A percentile compares a stretch with the other conserved stretches of the same genome.
These are phyloP conservation scores for Penicillium rolfsii DNA, from an alignment of 2,329 filamentous ascomycete species.

Conservation along the genomic window DNA sequence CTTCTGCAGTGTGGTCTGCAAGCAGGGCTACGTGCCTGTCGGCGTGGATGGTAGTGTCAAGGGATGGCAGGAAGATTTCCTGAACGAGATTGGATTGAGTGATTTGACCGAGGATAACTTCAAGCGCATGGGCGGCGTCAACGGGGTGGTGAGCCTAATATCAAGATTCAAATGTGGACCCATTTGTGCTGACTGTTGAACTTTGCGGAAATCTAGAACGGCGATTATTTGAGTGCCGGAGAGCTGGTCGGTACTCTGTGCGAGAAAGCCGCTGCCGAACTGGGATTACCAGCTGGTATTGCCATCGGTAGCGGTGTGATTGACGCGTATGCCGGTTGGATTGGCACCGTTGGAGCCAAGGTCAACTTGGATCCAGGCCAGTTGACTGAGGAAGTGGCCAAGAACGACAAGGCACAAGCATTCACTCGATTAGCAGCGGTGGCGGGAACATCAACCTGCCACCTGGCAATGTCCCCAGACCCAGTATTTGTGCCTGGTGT, in stretches of 20 bases:
- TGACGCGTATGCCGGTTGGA: conserved; percentile 98
- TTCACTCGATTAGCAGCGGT: conserved; percentile 92
- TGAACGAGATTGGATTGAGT: conserved; percentile 80
- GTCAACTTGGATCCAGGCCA: conserved; percentile 72
- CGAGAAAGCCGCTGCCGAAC: conserved; percentile 77
- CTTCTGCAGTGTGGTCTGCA: conserved; percentile 95
- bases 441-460: conserved; percentile 95
- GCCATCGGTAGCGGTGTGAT: conserved; percentile 96
- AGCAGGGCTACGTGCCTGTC: conserved; percentile 95
- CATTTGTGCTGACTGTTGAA: conserved; percentile 16
- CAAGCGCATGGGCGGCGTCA: conserved; percentile 88
- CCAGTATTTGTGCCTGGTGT: conserved; percentile 94
- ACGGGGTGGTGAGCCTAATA: conserved; percentile 80
- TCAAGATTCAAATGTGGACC: conserved; percentile 17
- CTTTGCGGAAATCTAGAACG: conserved; percentile 65
- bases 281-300: conserved; percentile 84
- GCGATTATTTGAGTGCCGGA: conserved; percentile 85
- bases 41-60: conserved; percentile 96
- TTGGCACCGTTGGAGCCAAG: conserved; percentile 97
- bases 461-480: conserved; percentile 91
- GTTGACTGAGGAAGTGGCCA: conserved; percentile 67
- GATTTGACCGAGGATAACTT: conserved; percentile 86
- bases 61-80: conserved; percentile 97
- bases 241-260: conserved; percentile 86
- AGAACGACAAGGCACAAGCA: conserved; percentile 88